Evolutionary conservation across 106 monocot species (phyloP), one percentile per base, ranked within the genome.

Genomic region (Dendrobium chrysotoxum): DNA sequence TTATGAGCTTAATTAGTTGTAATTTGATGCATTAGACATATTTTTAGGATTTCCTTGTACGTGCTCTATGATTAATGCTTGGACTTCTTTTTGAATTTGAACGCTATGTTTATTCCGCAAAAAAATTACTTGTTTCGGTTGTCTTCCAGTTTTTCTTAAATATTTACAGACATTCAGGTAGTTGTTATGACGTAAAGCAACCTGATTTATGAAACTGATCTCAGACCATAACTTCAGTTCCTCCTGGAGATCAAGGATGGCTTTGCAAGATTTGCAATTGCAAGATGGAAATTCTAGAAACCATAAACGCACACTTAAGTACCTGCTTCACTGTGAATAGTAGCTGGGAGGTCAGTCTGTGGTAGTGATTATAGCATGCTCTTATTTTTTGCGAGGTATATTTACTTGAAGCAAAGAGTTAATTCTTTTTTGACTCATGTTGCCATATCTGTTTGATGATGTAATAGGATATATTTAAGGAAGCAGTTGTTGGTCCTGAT

Each of bases 221-320:
- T 44, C 28, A 75, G 26, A 79, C 26, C 53, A 50, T 81, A 84
- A 26, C 47, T 76, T 83, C 85, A 95, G 92, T 95, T 85, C 94
- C 87, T 90, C 85, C 85, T 57, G 84, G 82, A 84, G 90, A 87
- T 80, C 90, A 95, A 83, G 90, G 90, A 65, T 89, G 91, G 95
- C 81, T 91, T 79, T 96, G 95, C 91, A 93, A 85, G 86, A 85
- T 89, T 81, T 91, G 90, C 83, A 87, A 84, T 54, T 89, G 86
- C 73, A 96, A 90, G 91, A 85, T 79, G 78, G 88, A 83, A 79
- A 87, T 96, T 83, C 83, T 91, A 74, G 95, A 93, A 78, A 55
- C 91, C 16, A 82, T 90, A 68, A 96, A 96, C 90, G 95, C 95
- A 53, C 91, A 96, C 78, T 78, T 96, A 53, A 88, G 91, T 79